Evolutionary conservation across 805 yeast genomes (phyloP).

Genomic region (Diddensiella transvaalensis): DNA sequence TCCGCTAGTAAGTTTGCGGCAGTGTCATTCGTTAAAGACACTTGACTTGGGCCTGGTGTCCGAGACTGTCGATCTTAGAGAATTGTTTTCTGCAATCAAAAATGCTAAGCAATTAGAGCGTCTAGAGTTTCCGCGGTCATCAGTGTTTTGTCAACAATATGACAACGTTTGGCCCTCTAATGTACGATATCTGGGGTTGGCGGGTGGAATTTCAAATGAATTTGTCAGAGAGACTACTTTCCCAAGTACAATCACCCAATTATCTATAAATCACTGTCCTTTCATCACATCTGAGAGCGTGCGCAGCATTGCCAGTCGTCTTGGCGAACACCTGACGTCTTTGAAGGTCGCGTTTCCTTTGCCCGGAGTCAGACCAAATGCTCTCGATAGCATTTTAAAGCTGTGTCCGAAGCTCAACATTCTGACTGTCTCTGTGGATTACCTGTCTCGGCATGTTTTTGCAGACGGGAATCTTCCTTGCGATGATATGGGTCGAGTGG

Average conservation of each 20-base stretch:
- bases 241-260: slow-evolving; percentile 64
- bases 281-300: slow-evolving; percentile 62
- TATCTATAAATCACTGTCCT: slow-evolving; percentile 89
- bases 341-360: slow-evolving; percentile 80
- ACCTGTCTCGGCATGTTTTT: slow-evolving; percentile 47
- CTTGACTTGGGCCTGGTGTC: slow-evolving; percentile 83
- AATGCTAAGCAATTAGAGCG: slow-evolving; percentile 61
- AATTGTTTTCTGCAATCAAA: slow-evolving; percentile 70
- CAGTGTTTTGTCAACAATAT: slow-evolving; percentile 56
- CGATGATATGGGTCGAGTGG: slow-evolving; percentile 32
- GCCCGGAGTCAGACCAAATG: slow-evolving; percentile 68
- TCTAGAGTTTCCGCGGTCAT: slow-evolving; percentile 83
- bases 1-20: slow-evolving; percentile 75
- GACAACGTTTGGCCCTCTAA: slow-evolving; percentile 76
- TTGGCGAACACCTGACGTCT: slow-evolving; percentile 62
- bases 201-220: slow-evolving; percentile 87
- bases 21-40: slow-evolving; percentile 59
- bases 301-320: slow-evolving; percentile 52
- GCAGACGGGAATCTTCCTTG: slow-evolving; percentile 32
- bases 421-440: slow-evolving; percentile 75
- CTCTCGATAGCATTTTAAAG: slow-evolving; percentile 68
- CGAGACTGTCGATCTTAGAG: slow-evolving; percentile 81
- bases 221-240: slow-evolving; percentile 68
- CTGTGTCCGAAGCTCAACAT: slow-evolving; percentile 70
- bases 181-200: slow-evolving; percentile 64